Evolutionary conservation across 2,329 filamentous ascomycete genomes (phyloP).

Genomic region (Colletotrichum truncatum): DNA sequence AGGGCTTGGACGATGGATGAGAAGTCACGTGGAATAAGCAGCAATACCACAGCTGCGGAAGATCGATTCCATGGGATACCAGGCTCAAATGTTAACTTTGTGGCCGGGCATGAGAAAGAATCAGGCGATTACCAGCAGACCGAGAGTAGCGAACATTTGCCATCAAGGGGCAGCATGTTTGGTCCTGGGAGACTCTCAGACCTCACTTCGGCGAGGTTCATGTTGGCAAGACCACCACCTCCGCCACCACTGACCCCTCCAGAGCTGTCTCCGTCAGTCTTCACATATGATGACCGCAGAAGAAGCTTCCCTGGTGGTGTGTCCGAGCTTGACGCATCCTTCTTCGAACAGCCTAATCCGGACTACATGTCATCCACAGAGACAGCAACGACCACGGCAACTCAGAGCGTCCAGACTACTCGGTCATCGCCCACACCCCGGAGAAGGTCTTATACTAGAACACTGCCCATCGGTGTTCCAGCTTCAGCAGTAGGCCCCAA

Average conservation of each 20-base stretch:
- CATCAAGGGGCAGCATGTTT: background rate
- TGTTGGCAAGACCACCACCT: conserved; percentile 49
- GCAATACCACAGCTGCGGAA: conserved; percentile 29
- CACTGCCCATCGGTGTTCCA: conserved; percentile 46
- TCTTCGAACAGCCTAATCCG: conserved; percentile 60
- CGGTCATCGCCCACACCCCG: conserved; percentile 44
- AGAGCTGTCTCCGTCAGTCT: conserved; percentile 50
- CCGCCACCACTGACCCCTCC: conserved; percentile 61
- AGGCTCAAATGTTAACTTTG: conserved; percentile 11
- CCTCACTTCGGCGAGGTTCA: conserved; percentile 17
- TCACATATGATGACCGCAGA: conserved; percentile 52
- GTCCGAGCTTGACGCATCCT: conserved; percentile 45
- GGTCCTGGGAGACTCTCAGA: conserved; percentile 2
- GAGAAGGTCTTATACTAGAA: conserved; percentile 53
- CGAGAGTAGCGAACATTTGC: background rate
- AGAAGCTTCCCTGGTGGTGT: conserved; percentile 43
- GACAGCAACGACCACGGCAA: conserved; percentile 34
- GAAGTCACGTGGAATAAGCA: conserved; percentile 42
- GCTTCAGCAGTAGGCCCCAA: conserved; percentile 28
- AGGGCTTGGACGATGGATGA: conserved; percentile 33
- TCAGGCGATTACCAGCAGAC: background rate
- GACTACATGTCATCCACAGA: conserved; percentile 54
- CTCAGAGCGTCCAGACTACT: conserved; percentile 31
- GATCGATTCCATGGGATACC: background rate
- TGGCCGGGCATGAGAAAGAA: background rate